phyloP scores from a whole-genome alignment of 2,329 filamentous ascomycete species.

The Penicillium griseofulvum region DNA sequence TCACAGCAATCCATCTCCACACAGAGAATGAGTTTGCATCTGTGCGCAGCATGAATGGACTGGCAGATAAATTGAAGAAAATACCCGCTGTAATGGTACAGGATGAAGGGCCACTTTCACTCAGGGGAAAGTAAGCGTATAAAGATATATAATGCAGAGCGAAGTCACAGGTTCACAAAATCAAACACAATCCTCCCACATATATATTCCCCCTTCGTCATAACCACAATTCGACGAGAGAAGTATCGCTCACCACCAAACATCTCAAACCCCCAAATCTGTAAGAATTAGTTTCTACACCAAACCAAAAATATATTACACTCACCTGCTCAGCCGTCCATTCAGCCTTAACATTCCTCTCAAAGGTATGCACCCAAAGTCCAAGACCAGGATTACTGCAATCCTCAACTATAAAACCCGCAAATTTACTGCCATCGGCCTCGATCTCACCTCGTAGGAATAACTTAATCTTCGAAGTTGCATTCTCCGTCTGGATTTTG shows the following conservation, averaged over 20 bases:
- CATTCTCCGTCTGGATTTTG: neutral
- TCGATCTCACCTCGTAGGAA: neutral
- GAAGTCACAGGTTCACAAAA: neutral
- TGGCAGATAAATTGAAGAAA: too few species aligned
- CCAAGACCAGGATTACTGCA: neutral
- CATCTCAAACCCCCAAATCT: conserved; percentile 8
- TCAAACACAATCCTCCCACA: conserved; percentile 2
- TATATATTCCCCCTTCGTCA: neutral
- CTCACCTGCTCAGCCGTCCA: conserved; percentile 5
- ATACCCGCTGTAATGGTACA: too few species aligned
- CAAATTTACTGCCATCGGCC: neutral
- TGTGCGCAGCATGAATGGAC: too few species aligned
- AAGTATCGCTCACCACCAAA: neutral
- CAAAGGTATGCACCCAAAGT: conserved; percentile 5
- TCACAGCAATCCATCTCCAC: neutral
- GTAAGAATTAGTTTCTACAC: neutral
- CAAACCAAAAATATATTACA: neutral
- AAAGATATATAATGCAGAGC: too few species aligned
- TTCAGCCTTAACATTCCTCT: neutral
- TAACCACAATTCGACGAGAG: conserved; percentile 1
- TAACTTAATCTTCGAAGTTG: neutral
- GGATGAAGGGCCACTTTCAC: too few species aligned
- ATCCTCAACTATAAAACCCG: neutral
- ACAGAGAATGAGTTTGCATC: too few species aligned
- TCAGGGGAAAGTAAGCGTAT: too few species aligned